Evolutionary conservation across 352 stramenopile genomes (phyloP), one percentile per base, ranked within the genome.

Genomic region (Globisporangium orthogonon): DNA sequence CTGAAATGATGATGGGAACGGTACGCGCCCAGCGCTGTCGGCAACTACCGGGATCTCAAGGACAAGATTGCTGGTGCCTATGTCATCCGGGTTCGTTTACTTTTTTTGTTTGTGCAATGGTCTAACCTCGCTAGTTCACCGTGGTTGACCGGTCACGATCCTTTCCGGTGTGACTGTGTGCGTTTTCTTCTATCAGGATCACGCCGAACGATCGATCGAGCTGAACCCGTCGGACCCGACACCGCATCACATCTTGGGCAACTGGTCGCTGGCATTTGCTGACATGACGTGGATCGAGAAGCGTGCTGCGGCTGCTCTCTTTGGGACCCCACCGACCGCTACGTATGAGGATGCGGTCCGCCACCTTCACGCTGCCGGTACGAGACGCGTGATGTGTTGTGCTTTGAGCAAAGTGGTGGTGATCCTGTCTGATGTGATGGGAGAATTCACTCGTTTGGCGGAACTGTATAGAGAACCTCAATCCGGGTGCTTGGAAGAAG

Each of bases 251-350:
- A 87, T 91, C 31, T 60, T 91, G 39, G 81, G 78, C 6, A 78
- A 87, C 39, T 91, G 81, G 81, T 87, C 78, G 54, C 70, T 89
- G 18, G 78, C 81, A n/a, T 86, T 91, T 52, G 78, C 82, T 11
- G 76, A 89, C 55, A 81, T 91, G 62, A 78, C 72, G 45, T 91
- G 82, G 82, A 76, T 90, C 55, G 82, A 91, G 56, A 85, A 86
- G 55, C 64, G 70, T 1, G 79, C 82, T 4, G 79, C 82, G 11
- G 61, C 82, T 18, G 74, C 70, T 52, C 67, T 91, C n/a, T 90
- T 91, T 50, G 79, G 80, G 5, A 76, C 66, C 10, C 74, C 81
- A 11, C 77, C 81, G 33, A 73, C 56, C 2, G 65, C 75, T 4
- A 80, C 81, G 13, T 90, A 88, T 54, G 81, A 90, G 13, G 76